phyloP scores from a whole-genome alignment of 306 rosid species.

The Myrica gale region DNA sequence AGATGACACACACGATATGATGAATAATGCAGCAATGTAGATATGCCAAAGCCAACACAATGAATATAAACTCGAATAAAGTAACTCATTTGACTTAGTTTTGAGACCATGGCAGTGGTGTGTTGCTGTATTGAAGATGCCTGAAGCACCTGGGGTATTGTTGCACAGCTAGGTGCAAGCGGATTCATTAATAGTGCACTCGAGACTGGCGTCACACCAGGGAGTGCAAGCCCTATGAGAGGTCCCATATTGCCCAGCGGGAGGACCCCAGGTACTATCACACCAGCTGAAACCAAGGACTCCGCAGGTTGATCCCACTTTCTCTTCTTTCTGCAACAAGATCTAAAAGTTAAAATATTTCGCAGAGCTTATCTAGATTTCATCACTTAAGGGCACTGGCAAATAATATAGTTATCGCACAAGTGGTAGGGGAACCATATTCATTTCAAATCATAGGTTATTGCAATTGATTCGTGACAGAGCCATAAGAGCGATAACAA shows the following conservation, averaged over 20 bases:
- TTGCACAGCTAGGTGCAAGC: conserved; percentile 33
- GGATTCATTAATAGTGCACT: conserved; percentile 37
- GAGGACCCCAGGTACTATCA: conserved; percentile 49
- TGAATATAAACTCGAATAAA: not conserved
- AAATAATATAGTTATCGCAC: not conserved
- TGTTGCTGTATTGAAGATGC: conserved; percentile 46
- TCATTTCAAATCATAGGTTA: too few relatives aligned
- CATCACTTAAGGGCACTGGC: not conserved
- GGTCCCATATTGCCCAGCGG: conserved; percentile 43
- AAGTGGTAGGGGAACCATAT: too few relatives aligned
- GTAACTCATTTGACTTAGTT: conserved; percentile 55
- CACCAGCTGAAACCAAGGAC: conserved; percentile 50
- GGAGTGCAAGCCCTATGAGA: conserved; percentile 39
- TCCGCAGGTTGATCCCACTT: conserved; percentile 99
- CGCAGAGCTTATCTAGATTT: not conserved
- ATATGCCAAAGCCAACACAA: conserved; percentile 15
- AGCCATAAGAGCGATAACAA: not conserved
- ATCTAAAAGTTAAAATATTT: not conserved
- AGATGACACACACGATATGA: not conserved
- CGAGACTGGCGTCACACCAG: conserved; percentile 33
- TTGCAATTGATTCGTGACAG: not conserved
- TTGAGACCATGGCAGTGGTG: conserved; percentile 39
- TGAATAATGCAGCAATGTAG: conserved; percentile 1
- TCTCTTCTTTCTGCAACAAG: conserved; percentile 67
- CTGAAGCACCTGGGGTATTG: conserved; percentile 33